Base-by-base conservation (phyloP, 306 rosid species). In the Inga oerstediana region DNA sequence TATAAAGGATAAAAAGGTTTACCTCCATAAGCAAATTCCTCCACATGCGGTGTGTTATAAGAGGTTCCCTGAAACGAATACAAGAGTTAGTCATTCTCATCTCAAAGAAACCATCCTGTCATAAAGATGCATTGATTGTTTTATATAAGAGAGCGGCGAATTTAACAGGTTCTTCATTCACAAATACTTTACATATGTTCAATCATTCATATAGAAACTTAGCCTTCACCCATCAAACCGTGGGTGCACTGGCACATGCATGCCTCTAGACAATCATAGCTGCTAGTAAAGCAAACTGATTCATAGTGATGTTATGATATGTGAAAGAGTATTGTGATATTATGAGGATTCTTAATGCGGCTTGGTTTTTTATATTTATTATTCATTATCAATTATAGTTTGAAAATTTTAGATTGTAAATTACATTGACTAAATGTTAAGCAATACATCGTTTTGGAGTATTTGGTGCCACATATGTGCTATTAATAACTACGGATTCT, bases 21-120 rank as follows among this genome's bases (percentile, higher is more conserved):
- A 94, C 99, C 97, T 97, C 98, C 79, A 97, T 75, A 87, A 94
- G 85, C 87, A 97, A 87, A 84, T 97, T 97, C 86, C 99, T 91
- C 99, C 99, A 97, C 99, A 97, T 97, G 58, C 90, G 85, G 83
- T 93, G 89, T 77, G 99, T 97, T 76, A 97, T 93, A 19, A 97
- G 99, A 64, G 98, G 98, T 84, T 94, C 97, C 72, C 99, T 97
- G 95, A 75, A 83, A 82, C 84, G 81, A 39, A 79, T 0, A 75
- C 37, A 74, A 79, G 62, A 76, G 39, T 82, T 13, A 27, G 79
- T 87, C 79, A 86, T 35, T 64, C 74, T 39, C 48, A 82, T 65
- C 67, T 68, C 78, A 62, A 4, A 34, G 43, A 75, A 62, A 52
- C 41, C 85, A 79, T 68, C 46, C 65, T 43, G 67, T 52, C 44